These are phyloP conservation scores for Ramaria rubella DNA, from an alignment of 768 basidiomycete species.

Conservation along the genomic window DNA sequence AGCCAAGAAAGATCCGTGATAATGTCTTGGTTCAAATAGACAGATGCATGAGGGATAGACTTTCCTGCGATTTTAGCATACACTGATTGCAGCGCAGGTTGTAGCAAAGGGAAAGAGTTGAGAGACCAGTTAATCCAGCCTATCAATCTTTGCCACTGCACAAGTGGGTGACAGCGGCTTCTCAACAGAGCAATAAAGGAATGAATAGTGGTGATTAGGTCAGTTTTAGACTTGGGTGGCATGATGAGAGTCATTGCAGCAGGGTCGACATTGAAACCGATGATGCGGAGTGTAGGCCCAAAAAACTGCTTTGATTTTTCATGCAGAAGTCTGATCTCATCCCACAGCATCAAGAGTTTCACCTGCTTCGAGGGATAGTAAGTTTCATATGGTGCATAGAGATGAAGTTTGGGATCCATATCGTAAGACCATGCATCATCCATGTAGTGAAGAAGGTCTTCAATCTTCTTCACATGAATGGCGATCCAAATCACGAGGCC, in stretches of 20 bases:
- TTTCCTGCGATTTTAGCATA: too few relatives aligned
- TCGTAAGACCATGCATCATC: too few relatives aligned
- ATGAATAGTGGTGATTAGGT: too few relatives aligned
- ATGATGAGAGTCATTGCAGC: too few relatives aligned
- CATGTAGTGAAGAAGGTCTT: too few relatives aligned
- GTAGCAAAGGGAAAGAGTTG: too few relatives aligned
- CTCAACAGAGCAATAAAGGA: too few relatives aligned
- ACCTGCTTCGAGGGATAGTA: conserved; percentile 27
- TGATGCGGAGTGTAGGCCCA: conserved; percentile 27
- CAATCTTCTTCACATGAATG: conserved; percentile 12
- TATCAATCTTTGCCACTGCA: too few relatives aligned
- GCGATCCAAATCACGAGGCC: conserved; percentile 34
- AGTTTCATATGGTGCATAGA: conserved; percentile 27
- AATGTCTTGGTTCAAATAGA: conserved; percentile 27
- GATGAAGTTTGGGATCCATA: conserved; percentile 12
- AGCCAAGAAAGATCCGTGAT: conserved; percentile 36
- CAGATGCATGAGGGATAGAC: conserved; percentile 22
- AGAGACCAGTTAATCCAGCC: too few relatives aligned
- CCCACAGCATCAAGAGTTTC: conserved; percentile 32
- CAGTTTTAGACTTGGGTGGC: conserved; percentile 24
- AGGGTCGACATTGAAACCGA: conserved; percentile 35
- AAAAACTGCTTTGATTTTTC: conserved; percentile 33
- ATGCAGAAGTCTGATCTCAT: conserved; percentile 34
- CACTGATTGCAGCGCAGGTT: too few relatives aligned
- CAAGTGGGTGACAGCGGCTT: too few relatives aligned